Conservation (phyloP, 2,329 filamentous ascomycete genomes). For the Xylaria sp. region DNA sequence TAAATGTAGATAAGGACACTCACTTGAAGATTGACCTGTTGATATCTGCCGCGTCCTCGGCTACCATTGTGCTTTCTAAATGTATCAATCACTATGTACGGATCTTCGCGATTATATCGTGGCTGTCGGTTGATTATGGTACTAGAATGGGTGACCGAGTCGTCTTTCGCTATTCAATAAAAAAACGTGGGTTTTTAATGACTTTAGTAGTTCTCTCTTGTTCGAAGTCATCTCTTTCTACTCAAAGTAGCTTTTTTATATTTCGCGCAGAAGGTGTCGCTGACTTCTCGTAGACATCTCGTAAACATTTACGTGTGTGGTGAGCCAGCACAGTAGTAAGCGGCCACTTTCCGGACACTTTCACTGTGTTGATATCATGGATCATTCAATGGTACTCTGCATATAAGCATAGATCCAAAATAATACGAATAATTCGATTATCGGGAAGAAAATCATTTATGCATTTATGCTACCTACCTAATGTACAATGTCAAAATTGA, state of each 20-base stretch:
- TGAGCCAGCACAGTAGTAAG: not conserved
- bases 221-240: not conserved
- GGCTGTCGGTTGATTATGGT: not conserved
- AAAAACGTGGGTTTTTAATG: not conserved
- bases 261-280: not conserved
- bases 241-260: not conserved
- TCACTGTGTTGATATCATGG: not conserved
- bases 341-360: conserved; percentile 31
- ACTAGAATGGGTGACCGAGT: not conserved
- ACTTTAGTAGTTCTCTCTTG: not conserved
- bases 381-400: not conserved
- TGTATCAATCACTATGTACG: not conserved
- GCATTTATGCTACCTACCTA: too few species aligned
- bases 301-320: conserved; percentile 19
- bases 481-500: too few species aligned
- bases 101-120: not conserved
- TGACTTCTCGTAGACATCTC: conserved; percentile 31
- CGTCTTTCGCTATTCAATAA: not conserved
- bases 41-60: conserved; percentile 31
- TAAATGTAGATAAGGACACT: conserved; percentile 14
- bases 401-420: conserved; percentile 17
- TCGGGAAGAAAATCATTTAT: too few species aligned
- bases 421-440: not conserved
- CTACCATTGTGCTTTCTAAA: not conserved
- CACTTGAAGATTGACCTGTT: conserved; percentile 40